Conservation (phyloP, 768 basidiomycete species). For the Lyophyllum shimeji region DNA sequence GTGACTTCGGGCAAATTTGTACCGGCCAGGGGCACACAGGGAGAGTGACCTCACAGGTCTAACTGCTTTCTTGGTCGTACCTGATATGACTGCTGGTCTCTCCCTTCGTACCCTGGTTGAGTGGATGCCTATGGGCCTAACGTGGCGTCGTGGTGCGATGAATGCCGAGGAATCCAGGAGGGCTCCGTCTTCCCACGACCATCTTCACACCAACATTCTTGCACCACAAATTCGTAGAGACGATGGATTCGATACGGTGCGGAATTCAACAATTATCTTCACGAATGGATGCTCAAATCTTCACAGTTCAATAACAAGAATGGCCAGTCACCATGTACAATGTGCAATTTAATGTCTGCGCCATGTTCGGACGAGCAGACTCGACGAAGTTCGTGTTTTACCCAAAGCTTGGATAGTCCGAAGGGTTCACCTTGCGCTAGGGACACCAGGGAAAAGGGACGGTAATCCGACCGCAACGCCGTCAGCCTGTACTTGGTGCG, state of each 20-base stretch:
- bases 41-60: background rate
- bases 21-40: too few relatives aligned
- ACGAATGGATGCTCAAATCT: background rate
- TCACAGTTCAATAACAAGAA: conserved; percentile 9
- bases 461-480: background rate
- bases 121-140: too few relatives aligned
- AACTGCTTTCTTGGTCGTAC: background rate
- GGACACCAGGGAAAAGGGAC: background rate
- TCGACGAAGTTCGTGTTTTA: conserved; percentile 3
- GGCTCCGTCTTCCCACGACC: conserved; percentile 5
- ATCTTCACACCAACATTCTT: background rate
- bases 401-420: background rate
- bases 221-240: background rate
- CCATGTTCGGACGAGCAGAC: conserved; percentile 10
- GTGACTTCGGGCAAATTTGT: too few relatives aligned
- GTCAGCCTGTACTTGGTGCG: conserved; percentile 20
- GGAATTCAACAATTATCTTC: background rate
- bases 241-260: background rate
- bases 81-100: background rate
- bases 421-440: background rate
- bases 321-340: conserved; percentile 10
- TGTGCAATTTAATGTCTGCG: background rate
- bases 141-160: too few relatives aligned
- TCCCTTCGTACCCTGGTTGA: background rate
- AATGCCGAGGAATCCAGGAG: background rate